Conservation (phyloP, 164 flowering plant species). For the Liquidambar formosana region DNA sequence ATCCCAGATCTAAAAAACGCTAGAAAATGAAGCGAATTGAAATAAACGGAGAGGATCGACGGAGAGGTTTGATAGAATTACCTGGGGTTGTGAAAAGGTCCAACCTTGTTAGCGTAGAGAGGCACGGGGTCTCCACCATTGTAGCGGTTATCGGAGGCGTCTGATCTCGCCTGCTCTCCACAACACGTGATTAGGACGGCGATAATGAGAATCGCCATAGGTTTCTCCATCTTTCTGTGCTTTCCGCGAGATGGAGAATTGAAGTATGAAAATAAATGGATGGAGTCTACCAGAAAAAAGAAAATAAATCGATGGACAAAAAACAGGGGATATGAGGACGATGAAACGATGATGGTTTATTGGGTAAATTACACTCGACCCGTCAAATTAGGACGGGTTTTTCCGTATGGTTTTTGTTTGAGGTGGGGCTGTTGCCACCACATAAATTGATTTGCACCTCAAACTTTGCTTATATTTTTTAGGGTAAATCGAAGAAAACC, state of each 20-base stretch:
- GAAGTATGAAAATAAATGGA: background rate
- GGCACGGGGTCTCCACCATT: constrained; percentile 59
- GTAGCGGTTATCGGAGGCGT: constrained; percentile 59
- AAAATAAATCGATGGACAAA: too few relatives aligned
- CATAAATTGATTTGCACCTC: too few relatives aligned
- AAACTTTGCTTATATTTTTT: too few relatives aligned
- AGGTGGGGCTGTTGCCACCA: too few relatives aligned
- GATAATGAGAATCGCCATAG: constrained; percentile 13
- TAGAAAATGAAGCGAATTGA: too few relatives aligned
- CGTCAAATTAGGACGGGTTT: too few relatives aligned
- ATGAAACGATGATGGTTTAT: too few relatives aligned
- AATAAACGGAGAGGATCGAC: background rate
- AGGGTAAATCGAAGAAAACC: too few relatives aligned
- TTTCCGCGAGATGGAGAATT: constrained; percentile 1
- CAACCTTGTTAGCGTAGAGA: constrained; percentile 74
- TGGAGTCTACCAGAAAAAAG: background rate
- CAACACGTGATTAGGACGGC: constrained; percentile 23
- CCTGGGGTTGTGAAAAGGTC: constrained; percentile 66
- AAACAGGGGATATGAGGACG: too few relatives aligned
- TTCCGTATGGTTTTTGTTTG: too few relatives aligned
- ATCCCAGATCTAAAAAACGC: background rate
- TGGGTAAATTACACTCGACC: too few relatives aligned
- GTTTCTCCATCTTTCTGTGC: constrained; percentile 18
- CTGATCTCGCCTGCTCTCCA: constrained; percentile 37
- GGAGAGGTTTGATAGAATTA: background rate